These are phyloP conservation scores for Plasmodium gonderi DNA, from an alignment of 169 alveolate species.

Conservation along the genomic window DNA sequence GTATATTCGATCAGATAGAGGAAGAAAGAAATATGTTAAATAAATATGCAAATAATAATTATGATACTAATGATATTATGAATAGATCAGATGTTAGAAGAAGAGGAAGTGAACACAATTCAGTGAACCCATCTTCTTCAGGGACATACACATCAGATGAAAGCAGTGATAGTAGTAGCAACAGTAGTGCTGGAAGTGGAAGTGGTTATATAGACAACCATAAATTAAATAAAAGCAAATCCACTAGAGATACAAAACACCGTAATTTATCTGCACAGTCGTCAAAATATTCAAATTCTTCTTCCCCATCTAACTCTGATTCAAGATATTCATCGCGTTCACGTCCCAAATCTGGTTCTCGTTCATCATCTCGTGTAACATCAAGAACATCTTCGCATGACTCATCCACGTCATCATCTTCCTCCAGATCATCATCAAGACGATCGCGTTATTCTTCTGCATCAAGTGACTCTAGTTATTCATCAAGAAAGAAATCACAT, in stretches of 20 bases:
- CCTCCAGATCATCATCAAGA: conserved; percentile 8
- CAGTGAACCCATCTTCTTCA: neutral
- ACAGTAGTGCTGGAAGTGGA: neutral
- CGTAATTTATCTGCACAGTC: neutral
- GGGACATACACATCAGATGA: neutral
- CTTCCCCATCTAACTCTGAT: neutral
- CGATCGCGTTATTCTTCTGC: conserved; percentile 1
- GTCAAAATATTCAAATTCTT: conserved; percentile 15
- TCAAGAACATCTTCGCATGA: neutral
- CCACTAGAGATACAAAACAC: neutral
- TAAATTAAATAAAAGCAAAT: neutral
- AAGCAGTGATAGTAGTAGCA: neutral
- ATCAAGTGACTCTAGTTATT: conserved; percentile 1
- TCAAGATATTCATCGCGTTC: conserved; percentile 21
- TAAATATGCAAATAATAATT: conserved; percentile 17
- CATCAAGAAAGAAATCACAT: conserved; percentile 8
- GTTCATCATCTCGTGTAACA: neutral
- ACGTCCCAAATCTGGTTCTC: neutral
- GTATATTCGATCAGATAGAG: conserved; percentile 52
- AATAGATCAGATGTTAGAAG: neutral
- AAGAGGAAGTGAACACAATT: neutral
- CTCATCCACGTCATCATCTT: conserved; percentile 21
- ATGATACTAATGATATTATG: neutral
- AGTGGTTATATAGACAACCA: neutral
- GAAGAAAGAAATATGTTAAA: conserved; percentile 36